phyloP scores from a whole-genome alignment of 371 early-diverging fungal species.

The Mucor lusitanicus region DNA sequence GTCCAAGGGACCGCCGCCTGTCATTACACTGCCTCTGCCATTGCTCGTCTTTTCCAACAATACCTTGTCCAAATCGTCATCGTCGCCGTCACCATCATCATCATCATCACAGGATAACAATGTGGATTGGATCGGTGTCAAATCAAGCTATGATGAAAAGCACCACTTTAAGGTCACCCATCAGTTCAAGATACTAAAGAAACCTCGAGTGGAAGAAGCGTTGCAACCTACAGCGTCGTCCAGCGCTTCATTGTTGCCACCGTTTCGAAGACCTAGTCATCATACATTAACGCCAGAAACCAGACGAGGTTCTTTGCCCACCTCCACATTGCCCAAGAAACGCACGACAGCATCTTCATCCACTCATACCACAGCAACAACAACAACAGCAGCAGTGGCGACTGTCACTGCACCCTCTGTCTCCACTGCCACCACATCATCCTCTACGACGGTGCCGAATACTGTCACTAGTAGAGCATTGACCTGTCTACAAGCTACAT shows the following conservation, averaged over 20 bases:
- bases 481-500: conserved; percentile 7
- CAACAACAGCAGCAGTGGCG: not conserved
- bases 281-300: not conserved
- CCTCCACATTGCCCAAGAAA: not conserved
- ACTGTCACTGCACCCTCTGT: not conserved
- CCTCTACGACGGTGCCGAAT: not conserved
- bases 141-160: conserved; percentile 6
- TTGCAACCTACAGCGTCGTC: not conserved
- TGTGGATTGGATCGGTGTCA: conserved; percentile 14
- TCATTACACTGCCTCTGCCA: conserved; percentile 18
- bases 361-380: not conserved
- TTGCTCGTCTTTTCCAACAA: conserved; percentile 11
- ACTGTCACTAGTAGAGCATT: not conserved
- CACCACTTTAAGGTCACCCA: conserved; percentile 9
- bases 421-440: not conserved
- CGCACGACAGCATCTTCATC: not conserved
- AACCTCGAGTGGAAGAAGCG: not conserved
- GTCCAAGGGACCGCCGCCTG: conserved; percentile 53
- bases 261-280: conserved; percentile 6
- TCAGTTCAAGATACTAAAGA: not conserved
- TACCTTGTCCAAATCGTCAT: not conserved
- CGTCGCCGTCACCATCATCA: too few species aligned
- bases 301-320: conserved; percentile 13
- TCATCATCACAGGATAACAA: not conserved
- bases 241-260: not conserved